Percentiles rank a stretch among this genome's conserved stretches.
These are phyloP conservation scores for Lentinula edodes DNA, from an alignment of 768 basidiomycete species.

Conservation along the genomic window DNA sequence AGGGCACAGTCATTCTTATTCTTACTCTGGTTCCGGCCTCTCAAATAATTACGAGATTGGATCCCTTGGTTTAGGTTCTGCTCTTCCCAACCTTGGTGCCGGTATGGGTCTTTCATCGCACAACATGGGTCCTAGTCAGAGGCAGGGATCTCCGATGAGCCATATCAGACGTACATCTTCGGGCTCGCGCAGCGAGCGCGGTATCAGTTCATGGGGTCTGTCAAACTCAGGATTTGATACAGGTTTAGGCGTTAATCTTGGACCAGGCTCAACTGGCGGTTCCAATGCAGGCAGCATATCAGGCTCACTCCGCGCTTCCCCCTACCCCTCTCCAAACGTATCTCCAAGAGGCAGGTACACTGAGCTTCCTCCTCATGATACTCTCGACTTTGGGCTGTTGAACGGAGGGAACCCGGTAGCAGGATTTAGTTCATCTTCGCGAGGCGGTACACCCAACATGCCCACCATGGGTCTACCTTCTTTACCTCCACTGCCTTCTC, in stretches of 20 bases:
- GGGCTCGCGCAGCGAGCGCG: constrained; percentile 6
- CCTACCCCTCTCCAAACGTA: constrained; percentile 63
- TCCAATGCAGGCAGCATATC: constrained; percentile 1
- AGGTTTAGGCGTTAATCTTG: background rate
- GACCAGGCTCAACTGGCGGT: background rate
- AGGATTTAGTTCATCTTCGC: background rate
- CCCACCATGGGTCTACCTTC: constrained; percentile 6
- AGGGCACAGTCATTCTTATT: constrained; percentile 11
- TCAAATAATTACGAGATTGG: background rate
- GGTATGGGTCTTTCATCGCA: constrained; percentile 2
- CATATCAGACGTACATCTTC: constrained; percentile 5
- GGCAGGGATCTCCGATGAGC: background rate
- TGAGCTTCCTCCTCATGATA: constrained; percentile 35
- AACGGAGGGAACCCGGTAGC: background rate
- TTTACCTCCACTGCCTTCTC: background rate
- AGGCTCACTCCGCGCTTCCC: constrained; percentile 4
- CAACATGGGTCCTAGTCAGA: background rate
- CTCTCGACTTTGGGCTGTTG: constrained; percentile 5
- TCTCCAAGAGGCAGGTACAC: constrained; percentile 50
- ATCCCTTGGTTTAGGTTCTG: constrained; percentile 4
- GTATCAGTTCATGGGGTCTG: background rate
- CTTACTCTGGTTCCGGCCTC: constrained; percentile 1
- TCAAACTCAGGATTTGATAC: background rate
- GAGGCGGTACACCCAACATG: background rate
- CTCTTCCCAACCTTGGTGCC: constrained; percentile 10